phyloP scores from a whole-genome alignment of 2,329 filamentous ascomycete species.

The Aaosphaeria arxii region DNA sequence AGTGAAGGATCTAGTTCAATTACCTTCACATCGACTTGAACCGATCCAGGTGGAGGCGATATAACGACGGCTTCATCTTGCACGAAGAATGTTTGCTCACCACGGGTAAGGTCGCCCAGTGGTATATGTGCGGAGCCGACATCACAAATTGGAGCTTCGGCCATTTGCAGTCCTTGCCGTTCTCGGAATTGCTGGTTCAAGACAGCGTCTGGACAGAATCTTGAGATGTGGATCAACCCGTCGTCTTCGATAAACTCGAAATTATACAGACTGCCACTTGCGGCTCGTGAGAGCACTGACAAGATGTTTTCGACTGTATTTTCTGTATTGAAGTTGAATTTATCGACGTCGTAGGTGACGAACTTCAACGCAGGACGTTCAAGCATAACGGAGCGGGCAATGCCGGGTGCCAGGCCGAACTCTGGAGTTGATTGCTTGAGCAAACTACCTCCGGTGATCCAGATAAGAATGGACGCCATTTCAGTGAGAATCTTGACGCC shows the following conservation, averaged over 20 bases:
- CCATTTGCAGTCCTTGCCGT: neutral
- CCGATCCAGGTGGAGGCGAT: slow-evolving; percentile 5
- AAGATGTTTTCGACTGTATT: no score
- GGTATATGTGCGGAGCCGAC: neutral
- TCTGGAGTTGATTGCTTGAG: neutral
- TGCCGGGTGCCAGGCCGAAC: neutral
- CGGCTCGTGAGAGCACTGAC: no score
- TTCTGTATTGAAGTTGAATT: neutral
- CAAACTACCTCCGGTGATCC: neutral
- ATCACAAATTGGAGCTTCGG: neutral
- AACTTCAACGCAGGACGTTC: neutral
- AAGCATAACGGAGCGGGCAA: neutral
- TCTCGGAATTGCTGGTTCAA: neutral
- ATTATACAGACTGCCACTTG: no score
- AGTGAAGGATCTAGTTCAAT: slow-evolving; percentile 6
- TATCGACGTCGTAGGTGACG: neutral
- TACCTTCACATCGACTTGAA: slow-evolving; percentile 7
- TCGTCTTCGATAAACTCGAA: neutral
- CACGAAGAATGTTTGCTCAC: neutral
- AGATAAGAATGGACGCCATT: neutral
- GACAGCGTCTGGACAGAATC: neutral
- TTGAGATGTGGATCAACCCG: neutral
- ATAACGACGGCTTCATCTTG: neutral
- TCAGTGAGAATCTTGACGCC: neutral
- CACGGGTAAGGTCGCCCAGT: neutral